Percentiles rank a stretch among this genome's conserved stretches.
These are phyloP conservation scores for Yamadazyma triangularis DNA, from an alignment of 1,139 yeast species.

Conservation along the genomic window DNA sequence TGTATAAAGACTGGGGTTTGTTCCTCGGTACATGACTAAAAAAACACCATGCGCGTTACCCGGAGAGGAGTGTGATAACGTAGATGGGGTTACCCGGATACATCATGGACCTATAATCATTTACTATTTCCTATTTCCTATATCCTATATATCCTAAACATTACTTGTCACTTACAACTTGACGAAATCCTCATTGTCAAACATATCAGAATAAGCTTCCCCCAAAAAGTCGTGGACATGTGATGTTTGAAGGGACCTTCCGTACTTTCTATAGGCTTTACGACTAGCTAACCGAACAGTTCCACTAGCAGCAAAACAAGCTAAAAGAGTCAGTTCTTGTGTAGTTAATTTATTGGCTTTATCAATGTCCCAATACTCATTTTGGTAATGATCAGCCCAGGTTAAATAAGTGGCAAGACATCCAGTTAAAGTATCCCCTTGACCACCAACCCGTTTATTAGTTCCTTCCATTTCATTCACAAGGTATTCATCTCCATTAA, in stretches of 20 bases:
- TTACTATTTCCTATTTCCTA: too few species aligned
- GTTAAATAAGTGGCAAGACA: constrained; percentile 37
- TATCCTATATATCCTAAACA: too few species aligned
- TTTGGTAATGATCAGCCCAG: constrained; percentile 52
- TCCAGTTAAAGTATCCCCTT: constrained; percentile 46
- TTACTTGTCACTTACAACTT: too few species aligned
- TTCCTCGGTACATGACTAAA: too few species aligned
- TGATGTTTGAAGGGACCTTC: constrained; percentile 82
- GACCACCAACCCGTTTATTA: constrained; percentile 43
- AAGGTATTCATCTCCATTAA: constrained; percentile 40
- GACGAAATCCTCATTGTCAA: constrained; percentile 20
- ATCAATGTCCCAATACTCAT: constrained; percentile 49
- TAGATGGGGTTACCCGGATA: too few species aligned
- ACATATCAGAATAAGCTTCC: constrained; percentile 53
- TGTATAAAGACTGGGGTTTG: too few species aligned
- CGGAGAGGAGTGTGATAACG: too few species aligned
- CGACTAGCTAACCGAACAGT: constrained; percentile 64
- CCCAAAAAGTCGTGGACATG: constrained; percentile 71
- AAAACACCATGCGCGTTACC: too few species aligned
- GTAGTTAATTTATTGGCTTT: constrained; percentile 16
- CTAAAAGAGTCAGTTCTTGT: constrained; percentile 48
- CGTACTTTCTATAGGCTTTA: constrained; percentile 60
- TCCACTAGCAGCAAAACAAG: constrained; percentile 71
- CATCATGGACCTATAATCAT: too few species aligned
- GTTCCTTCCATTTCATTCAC: constrained; percentile 54